Percentiles rank a stretch among this genome's conserved stretches.
phyloP scores from a whole-genome alignment of 1,139 yeast genomes.

The Protomyces inouyei region DNA sequence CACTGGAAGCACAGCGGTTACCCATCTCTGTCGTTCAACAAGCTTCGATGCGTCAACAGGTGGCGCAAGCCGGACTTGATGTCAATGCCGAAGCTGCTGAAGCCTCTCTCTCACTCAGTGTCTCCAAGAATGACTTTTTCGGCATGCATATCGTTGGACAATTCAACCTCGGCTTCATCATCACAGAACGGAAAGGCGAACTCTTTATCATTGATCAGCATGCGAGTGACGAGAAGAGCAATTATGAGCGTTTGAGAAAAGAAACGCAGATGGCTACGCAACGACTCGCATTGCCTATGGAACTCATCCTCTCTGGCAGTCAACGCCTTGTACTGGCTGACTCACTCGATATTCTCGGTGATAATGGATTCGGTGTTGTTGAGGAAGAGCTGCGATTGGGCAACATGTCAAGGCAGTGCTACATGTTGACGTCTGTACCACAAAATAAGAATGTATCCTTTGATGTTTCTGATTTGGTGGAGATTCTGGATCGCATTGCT shows the following conservation, averaged over 20 bases:
- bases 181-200: slow-evolving; percentile 53
- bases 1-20: not conserved
- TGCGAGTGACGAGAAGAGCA: slow-evolving; percentile 92
- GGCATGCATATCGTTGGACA: slow-evolving; percentile 82
- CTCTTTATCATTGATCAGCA: slow-evolving; percentile 91
- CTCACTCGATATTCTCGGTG: slow-evolving; percentile 52
- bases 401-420: slow-evolving; percentile 38
- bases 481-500: slow-evolving; percentile 1
- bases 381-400: slow-evolving; percentile 40
- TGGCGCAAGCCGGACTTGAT: slow-evolving; percentile 8
- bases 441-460: slow-evolving; percentile 65
- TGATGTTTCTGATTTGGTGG: slow-evolving; percentile 40
- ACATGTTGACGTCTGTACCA: slow-evolving; percentile 62
- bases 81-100: slow-evolving; percentile 50
- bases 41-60: not conserved
- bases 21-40: not conserved
- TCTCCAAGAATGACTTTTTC: slow-evolving; percentile 59
- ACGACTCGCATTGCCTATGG: slow-evolving; percentile 62
- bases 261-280: slow-evolving; percentile 60
- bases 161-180: slow-evolving; percentile 83
- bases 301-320: slow-evolving; percentile 62
- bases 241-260: slow-evolving; percentile 66
- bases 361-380: slow-evolving; percentile 68
- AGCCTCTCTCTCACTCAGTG: slow-evolving; percentile 49
- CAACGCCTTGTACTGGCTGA: slow-evolving; percentile 71